Conservation (phyloP, 2,329 filamentous ascomycete genomes). For the Elsinoe ampelina region DNA sequence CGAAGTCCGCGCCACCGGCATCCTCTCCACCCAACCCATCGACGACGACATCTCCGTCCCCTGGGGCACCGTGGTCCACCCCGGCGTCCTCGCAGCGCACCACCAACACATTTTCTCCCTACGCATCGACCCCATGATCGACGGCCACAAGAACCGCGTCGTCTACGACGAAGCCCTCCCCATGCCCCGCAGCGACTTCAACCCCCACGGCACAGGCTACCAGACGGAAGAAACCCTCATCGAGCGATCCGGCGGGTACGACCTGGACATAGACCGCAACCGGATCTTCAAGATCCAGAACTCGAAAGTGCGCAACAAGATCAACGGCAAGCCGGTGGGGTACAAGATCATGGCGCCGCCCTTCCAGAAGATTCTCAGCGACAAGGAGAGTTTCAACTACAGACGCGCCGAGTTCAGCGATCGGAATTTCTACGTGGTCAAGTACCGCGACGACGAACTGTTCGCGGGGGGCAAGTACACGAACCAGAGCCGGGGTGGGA, state of each 20-base stretch:
- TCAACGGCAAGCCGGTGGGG: conserved; percentile 40
- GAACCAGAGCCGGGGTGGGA: conserved; percentile 48
- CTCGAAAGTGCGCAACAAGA: conserved; percentile 33
- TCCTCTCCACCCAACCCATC: conserved; percentile 58
- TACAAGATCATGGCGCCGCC: conserved; percentile 43
- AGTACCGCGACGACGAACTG: conserved; percentile 49
- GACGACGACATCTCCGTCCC: conserved; percentile 55
- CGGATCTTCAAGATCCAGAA: conserved; percentile 44
- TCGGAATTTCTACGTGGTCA: conserved; percentile 50
- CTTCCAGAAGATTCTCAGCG: conserved; percentile 44
- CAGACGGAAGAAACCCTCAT: conserved; percentile 39
- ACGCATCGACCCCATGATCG: conserved; percentile 40
- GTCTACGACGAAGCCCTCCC: conserved; percentile 48
- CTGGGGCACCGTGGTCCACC: conserved; percentile 60
- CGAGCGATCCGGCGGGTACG: conserved; percentile 42
- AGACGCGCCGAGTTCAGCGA: conserved; percentile 51
- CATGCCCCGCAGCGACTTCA: conserved; percentile 48
- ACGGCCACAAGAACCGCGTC: conserved; percentile 38
- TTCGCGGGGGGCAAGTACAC: conserved; percentile 53
- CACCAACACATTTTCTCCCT: conserved; percentile 67
- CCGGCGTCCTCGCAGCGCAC: conserved; percentile 58
- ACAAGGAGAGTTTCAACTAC: conserved; percentile 45
- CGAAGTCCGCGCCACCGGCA: conserved; percentile 60
- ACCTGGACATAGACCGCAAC: conserved; percentile 37
- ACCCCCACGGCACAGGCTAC: conserved; percentile 48